Base-by-base conservation (phyloP, 2,329 filamentous ascomycete genomes). In the Aspergillus sp. region DNA sequence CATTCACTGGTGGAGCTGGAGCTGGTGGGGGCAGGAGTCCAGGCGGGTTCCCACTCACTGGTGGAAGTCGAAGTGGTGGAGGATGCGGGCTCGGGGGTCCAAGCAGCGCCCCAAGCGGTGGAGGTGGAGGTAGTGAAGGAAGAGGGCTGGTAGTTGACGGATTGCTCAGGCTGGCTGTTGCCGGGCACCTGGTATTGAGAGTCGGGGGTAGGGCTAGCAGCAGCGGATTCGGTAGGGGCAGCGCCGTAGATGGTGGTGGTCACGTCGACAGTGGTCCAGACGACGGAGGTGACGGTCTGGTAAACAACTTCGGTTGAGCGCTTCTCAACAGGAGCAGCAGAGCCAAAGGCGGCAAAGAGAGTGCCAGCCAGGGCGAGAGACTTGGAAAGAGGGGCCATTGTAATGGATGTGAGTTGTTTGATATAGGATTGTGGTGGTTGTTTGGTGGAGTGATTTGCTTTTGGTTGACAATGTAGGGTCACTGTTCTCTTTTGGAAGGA, bases 231-330 rank as follows among this genome's bases (percentile, higher is more conserved):
- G 32, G 32, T 36, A 36, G 71, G 56, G 63, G 70, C 69, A 62
- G 71, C 59, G 56, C 70, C 59, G 68, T 77, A 82, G 71, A 85
- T 63, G 61, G 81, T 83, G 64, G 76, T 78, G 61, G 79, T 81
- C 59, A 81, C 73, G 55, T 78, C 73, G 53, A 85, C 71, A 44
- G 81, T 85, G 57, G 80, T 79, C 66, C 79, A 77, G 57, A 79
- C 80, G 54, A 79, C 72, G 21, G 80, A 76, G 39, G 75, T 78
- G 51, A 82, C 76, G 27, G 82, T 84, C 63, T 82, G 75, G 74
- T 78, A 83, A 57, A 82, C 80, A 39, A 82, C 70, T 25, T 56
- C 58, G 13, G 61, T 51, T 54, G 78, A 78, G 57, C 75, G 75
- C 70, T 77, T 77, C 48, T 74, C 61, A 19, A 74, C 52, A 23